Percentiles rank a stretch among this genome's conserved stretches.
These are phyloP conservation scores for Naganishia sp. DNA, from an alignment of 1,284 basidiomycete genomes.

Conservation along the genomic window DNA sequence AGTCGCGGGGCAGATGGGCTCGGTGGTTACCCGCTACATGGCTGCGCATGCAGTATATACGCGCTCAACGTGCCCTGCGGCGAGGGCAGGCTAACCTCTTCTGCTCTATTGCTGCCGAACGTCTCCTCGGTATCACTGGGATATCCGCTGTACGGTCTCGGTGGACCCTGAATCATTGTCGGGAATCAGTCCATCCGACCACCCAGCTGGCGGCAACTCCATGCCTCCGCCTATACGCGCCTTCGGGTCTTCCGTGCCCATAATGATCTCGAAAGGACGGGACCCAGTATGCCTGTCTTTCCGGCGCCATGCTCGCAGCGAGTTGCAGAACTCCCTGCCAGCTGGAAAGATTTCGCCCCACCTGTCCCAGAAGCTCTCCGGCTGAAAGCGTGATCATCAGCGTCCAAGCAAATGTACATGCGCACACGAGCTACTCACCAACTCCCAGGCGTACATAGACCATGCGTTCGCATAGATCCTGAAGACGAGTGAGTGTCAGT, in stretches of 20 bases:
- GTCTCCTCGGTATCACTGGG: too few species aligned
- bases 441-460: conserved; percentile 26
- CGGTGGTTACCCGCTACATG: too few species aligned
- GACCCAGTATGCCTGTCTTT: conserved; percentile 26
- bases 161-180: background rate
- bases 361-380: conserved; percentile 22
- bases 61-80: too few species aligned
- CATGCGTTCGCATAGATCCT: conserved; percentile 26
- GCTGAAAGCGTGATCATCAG: conserved; percentile 6
- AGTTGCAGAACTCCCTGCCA: conserved; percentile 22
- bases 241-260: conserved; percentile 22
- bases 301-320: conserved; percentile 20
- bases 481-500: background rate
- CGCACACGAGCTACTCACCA: conserved; percentile 8
- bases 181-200: conserved; percentile 9
- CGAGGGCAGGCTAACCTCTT: too few species aligned
- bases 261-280: conserved; percentile 23
- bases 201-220: conserved; percentile 18
- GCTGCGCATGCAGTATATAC: too few species aligned
- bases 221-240: conserved; percentile 9
- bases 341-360: conserved; percentile 17
- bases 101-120: too few species aligned
- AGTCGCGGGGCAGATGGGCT: too few species aligned
- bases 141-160: too few species aligned
- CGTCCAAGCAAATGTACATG: background rate